Conservation (phyloP, 2,329 filamentous ascomycete genomes). For the Bipolaris sorokiniana region DNA sequence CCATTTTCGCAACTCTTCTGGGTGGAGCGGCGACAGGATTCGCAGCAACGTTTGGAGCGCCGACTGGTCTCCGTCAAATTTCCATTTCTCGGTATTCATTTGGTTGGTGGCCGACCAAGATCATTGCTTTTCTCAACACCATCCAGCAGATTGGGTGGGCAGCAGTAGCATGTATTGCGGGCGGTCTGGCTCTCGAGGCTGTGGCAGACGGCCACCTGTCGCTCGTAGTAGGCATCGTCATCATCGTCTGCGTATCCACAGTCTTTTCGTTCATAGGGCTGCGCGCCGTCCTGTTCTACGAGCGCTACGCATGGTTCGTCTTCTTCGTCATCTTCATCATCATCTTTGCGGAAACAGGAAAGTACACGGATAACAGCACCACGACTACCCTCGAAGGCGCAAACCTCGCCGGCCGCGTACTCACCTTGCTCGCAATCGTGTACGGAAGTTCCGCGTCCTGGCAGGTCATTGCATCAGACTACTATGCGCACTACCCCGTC, state of each 20-base stretch:
- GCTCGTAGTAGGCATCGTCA: constrained; percentile 53
- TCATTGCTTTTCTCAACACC: constrained; percentile 56
- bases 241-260: constrained; percentile 49
- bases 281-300: constrained; percentile 54
- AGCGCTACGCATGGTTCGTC: constrained; percentile 58
- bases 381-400: constrained; percentile 43
- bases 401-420: constrained; percentile 38
- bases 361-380: constrained; percentile 51
- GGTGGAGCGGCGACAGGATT: constrained; percentile 52
- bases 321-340: constrained; percentile 57
- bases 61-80: constrained; percentile 54
- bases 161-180: constrained; percentile 52
- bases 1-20: constrained; percentile 51
- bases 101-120: constrained; percentile 58
- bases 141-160: constrained; percentile 55
- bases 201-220: constrained; percentile 53
- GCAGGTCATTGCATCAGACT: constrained; percentile 52
- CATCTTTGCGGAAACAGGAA: constrained; percentile 56
- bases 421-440: constrained; percentile 41
- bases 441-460: constrained; percentile 51
- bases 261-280: constrained; percentile 52
- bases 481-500: constrained; percentile 53
- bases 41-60: constrained; percentile 52
- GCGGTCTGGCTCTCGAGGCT: constrained; percentile 51
- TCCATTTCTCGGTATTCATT: constrained; percentile 56